phyloP scores from a whole-genome alignment of 495 filamentous ascomycete genomes.

The Penicillium herquei region DNA sequence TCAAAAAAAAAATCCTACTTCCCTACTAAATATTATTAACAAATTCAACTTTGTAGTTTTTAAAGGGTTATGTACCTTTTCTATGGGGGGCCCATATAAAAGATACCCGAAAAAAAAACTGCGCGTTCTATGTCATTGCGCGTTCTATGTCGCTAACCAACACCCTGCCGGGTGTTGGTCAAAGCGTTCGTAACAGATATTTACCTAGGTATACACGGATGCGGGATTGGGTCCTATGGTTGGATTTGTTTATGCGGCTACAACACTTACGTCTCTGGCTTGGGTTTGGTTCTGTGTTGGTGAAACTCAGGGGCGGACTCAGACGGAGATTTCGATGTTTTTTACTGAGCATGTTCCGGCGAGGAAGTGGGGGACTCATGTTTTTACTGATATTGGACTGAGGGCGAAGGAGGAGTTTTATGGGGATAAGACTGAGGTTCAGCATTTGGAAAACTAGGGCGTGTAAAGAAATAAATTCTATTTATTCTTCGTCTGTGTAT shows the following conservation, averaged over 20 bases:
- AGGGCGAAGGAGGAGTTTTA: neutral
- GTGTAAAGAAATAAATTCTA: neutral
- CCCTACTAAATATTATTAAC: too few relatives aligned
- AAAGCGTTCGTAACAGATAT: too few relatives aligned
- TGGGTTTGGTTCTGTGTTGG: conserved; percentile 44
- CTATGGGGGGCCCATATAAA: too few relatives aligned
- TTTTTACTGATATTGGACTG: neutral
- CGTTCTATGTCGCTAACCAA: too few relatives aligned
- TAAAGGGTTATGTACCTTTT: too few relatives aligned
- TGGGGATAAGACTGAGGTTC: neutral
- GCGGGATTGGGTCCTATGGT: conserved; percentile 37
- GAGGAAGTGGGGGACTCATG: neutral
- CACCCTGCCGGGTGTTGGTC: too few relatives aligned
- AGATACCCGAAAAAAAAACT: too few relatives aligned
- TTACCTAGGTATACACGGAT: too few relatives aligned
- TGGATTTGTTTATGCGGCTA: conserved; percentile 36
- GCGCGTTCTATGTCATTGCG: too few relatives aligned
- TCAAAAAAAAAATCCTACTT: too few relatives aligned
- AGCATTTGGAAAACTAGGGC: neutral
- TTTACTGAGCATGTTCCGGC: conserved; percentile 29
- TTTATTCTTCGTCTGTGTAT: too few relatives aligned
- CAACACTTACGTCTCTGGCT: conserved; percentile 25
- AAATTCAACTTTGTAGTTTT: too few relatives aligned
- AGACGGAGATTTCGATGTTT: conserved; percentile 29
- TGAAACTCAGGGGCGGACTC: conserved; percentile 31